A percentile compares a stretch with the other conserved stretches of the same genome.
These are phyloP conservation scores for Candida stauntonica DNA, from an alignment of 805 yeast species.

Conservation along the genomic window DNA sequence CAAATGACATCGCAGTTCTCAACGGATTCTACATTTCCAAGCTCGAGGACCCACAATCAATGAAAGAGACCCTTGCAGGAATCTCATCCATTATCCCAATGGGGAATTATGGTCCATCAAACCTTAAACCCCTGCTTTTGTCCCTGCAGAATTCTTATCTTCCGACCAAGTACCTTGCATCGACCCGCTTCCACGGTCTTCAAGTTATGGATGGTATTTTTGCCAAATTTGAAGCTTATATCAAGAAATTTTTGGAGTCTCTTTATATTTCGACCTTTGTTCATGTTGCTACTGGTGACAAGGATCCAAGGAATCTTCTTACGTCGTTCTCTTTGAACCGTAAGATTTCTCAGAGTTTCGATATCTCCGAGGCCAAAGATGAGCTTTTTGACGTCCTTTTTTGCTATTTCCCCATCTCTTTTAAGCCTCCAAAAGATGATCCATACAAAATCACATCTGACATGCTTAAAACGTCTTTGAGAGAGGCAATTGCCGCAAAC, in stretches of 20 bases:
- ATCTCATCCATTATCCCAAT: conserved; percentile 46
- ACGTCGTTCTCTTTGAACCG: conserved; percentile 57
- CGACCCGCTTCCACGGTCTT: conserved; percentile 58
- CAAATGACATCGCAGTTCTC: conserved; percentile 37
- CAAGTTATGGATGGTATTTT: conserved; percentile 39
- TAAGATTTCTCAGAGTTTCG: conserved; percentile 51
- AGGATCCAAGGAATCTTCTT: conserved; percentile 87
- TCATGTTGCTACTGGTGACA: conserved; percentile 78
- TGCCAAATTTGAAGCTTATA: conserved; percentile 25
- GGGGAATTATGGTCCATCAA: conserved; percentile 41
- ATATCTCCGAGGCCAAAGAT: conserved; percentile 42
- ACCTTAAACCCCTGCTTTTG: conserved; percentile 35
- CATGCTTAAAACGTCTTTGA: conserved; percentile 60
- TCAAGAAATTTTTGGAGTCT: conserved; percentile 28
- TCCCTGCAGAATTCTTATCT: conserved; percentile 41
- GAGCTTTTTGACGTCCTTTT: conserved; percentile 84
- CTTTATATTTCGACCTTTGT: conserved; percentile 53
- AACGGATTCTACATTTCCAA: conserved; percentile 58
- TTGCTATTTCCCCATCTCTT: conserved; percentile 95
- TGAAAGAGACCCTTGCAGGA: conserved; percentile 50
- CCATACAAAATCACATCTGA: conserved; percentile 77
- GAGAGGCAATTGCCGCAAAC: conserved; percentile 59
- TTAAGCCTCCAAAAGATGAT: conserved; percentile 87
- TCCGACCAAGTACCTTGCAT: conserved; percentile 56
- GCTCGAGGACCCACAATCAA: conserved; percentile 56